Percentiles rank a stretch among this genome's conserved stretches.
Evolutionary conservation across 2,329 filamentous ascomycete species (phyloP).

Genomic region (Helotiales sp.): DNA sequence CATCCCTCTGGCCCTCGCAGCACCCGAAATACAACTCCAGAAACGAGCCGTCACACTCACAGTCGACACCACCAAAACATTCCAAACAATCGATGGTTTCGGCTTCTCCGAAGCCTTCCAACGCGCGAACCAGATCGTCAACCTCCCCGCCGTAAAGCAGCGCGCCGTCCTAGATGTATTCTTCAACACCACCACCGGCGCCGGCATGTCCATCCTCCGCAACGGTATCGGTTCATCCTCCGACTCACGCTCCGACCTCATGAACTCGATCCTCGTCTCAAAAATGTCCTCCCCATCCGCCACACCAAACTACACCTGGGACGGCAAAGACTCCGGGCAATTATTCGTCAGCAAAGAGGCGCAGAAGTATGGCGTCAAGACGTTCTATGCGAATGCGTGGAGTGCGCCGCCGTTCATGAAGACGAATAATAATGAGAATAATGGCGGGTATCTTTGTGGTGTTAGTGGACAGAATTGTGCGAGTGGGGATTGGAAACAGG

Average conservation of each 20-base stretch:
- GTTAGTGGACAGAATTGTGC: slow-evolving; percentile 47
- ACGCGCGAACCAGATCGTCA: slow-evolving; percentile 49
- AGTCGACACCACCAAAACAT: slow-evolving; percentile 33
- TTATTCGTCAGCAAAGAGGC: slow-evolving; percentile 58
- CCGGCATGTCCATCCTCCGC: slow-evolving; percentile 56
- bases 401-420: slow-evolving; percentile 58
- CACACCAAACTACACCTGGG: slow-evolving; percentile 51
- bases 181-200: slow-evolving; percentile 52
- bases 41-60: slow-evolving; percentile 22
- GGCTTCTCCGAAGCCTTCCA: slow-evolving; percentile 56
- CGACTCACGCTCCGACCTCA: slow-evolving; percentile 42
- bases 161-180: slow-evolving; percentile 51
- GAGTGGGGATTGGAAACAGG: slow-evolving; percentile 53
- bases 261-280: slow-evolving; percentile 51
- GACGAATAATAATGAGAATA: slow-evolving; percentile 50
- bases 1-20: background rate
- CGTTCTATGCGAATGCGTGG: slow-evolving; percentile 56
- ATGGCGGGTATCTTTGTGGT: slow-evolving; percentile 53
- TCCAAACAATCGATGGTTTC: slow-evolving; percentile 52
- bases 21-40: background rate
- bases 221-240: slow-evolving; percentile 51
- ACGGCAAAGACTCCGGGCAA: slow-evolving; percentile 54
- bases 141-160: slow-evolving; percentile 41
- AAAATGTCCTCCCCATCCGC: slow-evolving; percentile 50
- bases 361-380: slow-evolving; percentile 48